Conservation (phyloP, 768 basidiomycete genomes). For the Dendrothele bispora region DNA sequence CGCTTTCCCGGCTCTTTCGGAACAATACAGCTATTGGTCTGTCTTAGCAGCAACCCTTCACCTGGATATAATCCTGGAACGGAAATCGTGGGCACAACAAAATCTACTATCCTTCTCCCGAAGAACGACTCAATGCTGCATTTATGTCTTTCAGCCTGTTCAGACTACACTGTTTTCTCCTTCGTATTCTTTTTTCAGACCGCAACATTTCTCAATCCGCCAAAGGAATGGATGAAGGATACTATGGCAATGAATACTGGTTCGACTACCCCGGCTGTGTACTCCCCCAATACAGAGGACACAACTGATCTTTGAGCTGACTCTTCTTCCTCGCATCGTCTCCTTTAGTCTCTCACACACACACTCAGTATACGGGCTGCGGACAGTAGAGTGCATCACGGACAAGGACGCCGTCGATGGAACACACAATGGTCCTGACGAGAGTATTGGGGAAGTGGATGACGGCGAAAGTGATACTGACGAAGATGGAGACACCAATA, state of each 20-base stretch:
- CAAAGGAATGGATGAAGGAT: slow-evolving; percentile 12
- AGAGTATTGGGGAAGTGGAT: neutral
- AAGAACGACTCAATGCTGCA: slow-evolving; percentile 52
- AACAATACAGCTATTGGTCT: slow-evolving; percentile 50
- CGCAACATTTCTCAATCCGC: slow-evolving; percentile 35
- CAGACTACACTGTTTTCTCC: slow-evolving; percentile 39
- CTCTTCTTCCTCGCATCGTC: no score
- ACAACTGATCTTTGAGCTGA: no score
- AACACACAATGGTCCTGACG: slow-evolving; percentile 2
- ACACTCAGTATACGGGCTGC: slow-evolving; percentile 50
- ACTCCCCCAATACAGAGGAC: no score
- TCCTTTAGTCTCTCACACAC: no score
- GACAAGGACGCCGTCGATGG: slow-evolving; percentile 4
- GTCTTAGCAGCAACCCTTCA: slow-evolving; percentile 51
- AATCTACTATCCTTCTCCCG: slow-evolving; percentile 43
- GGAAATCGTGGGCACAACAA: slow-evolving; percentile 22
- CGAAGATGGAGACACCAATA: slow-evolving; percentile 5
- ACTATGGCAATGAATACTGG: neutral
- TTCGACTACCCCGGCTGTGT: no score
- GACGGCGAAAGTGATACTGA: neutral
- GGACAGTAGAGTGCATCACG: slow-evolving; percentile 45
- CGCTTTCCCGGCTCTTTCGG: slow-evolving; percentile 41
- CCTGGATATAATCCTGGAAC: slow-evolving; percentile 42
- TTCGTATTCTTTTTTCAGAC: slow-evolving; percentile 53
- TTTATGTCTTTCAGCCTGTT: slow-evolving; percentile 48